Conservation (phyloP, 1,139 yeast genomes). For the Torulaspora globosa region DNA sequence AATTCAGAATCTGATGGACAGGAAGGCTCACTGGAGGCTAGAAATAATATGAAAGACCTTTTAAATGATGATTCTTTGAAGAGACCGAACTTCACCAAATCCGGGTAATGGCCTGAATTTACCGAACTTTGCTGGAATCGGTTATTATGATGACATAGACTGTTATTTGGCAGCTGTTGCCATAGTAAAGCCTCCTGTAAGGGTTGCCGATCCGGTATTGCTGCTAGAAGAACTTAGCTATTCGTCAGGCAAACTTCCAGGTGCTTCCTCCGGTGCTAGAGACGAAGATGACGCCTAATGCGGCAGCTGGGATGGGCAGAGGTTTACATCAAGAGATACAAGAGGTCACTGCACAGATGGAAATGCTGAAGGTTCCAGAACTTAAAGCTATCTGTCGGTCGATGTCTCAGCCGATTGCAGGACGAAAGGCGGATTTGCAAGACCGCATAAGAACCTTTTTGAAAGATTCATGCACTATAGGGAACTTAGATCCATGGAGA, state of each 20-base stretch:
- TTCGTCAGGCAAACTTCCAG: neutral
- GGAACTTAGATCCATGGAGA: slow-evolving; percentile 41
- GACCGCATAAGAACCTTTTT: slow-evolving; percentile 45
- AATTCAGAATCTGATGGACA: neutral
- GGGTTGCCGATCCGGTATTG: neutral
- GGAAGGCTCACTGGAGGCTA: neutral
- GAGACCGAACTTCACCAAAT: slow-evolving; percentile 2
- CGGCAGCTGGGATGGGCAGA: slow-evolving; percentile 12
- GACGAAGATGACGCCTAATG: slow-evolving; percentile 8
- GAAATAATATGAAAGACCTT: neutral
- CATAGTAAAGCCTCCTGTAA: neutral
- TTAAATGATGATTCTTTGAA: neutral
- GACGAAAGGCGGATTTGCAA: slow-evolving; percentile 51
- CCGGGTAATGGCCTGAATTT: slow-evolving; percentile 1
- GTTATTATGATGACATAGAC: neutral
- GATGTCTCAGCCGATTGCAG: slow-evolving; percentile 45
- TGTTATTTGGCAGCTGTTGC: neutral
- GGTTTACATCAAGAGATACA: slow-evolving; percentile 30
- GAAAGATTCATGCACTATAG: slow-evolving; percentile 38
- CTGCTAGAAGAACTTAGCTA: neutral
- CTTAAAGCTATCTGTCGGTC: slow-evolving; percentile 47
- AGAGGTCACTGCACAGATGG: slow-evolving; percentile 24
- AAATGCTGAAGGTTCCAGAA: slow-evolving; percentile 33
- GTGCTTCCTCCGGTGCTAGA: neutral
- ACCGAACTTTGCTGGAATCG: neutral